Evolutionary conservation across 2,329 filamentous ascomycete genomes (phyloP), one percentile per base, ranked within the genome.

Genomic region (Apiospora arundinis): DNA sequence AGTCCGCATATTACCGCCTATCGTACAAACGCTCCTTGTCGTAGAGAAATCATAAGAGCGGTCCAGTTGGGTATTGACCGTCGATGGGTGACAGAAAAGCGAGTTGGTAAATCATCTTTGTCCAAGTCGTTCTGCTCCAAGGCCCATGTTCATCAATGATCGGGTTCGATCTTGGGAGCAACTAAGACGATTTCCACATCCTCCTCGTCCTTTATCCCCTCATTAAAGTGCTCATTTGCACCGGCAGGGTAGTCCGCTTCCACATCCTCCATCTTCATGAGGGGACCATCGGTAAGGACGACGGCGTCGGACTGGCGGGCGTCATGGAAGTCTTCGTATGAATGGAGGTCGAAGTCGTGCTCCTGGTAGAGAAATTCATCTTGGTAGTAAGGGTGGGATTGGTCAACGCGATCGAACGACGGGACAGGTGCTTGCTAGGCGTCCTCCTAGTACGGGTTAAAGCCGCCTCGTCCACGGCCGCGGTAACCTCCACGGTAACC

Each of bases 401-500:
- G n/a, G 42, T 67, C 23, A n/a, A 21, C 68, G 63, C 37, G 48
- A 40, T 70, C 37, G 40, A 12, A 23, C 46, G 45, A 65, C 63
- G 63, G 67, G 28, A 18, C 8, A 16, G 46, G 67, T 69, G 45
- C 45, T 40, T 42, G n/a, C 65, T 71, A 63, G 70, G 60, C 68
- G 70, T 69, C 42, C 72, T 71, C 72, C 81, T 87, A 93, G 81
- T 93, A 93, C 72, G 91, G 91, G 71, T 87, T 82, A 80, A 85
- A 92, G 73, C 90, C 91, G 25, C 84, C 83, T 72, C 67, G 37
- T 69, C 86, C 82, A 76, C 92, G 88, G 69, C 89, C 91, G 72
- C 91, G 86, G 79, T 85, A 86, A 21, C 85, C 86, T 70, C 88
- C 88, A 73, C 88, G 85, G 78, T 92, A 93, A 69, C 90, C 91